These are phyloP conservation scores for Ophiosphaerella narmari DNA, from an alignment of 2,329 filamentous ascomycete species.

Conservation along the genomic window DNA sequence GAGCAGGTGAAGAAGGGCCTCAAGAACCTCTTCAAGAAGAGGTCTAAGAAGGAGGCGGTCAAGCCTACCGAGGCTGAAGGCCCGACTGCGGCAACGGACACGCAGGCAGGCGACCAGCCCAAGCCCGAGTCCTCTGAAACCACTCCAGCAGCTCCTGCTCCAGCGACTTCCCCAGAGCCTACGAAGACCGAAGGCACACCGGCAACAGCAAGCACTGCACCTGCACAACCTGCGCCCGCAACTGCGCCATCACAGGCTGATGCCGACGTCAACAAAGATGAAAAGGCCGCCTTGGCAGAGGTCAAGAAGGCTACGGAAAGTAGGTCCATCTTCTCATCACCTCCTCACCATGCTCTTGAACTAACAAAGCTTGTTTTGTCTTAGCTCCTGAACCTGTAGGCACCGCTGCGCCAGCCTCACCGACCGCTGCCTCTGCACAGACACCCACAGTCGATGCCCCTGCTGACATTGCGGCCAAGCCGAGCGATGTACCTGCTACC, in stretches of 20 bases:
- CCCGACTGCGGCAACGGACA: constrained; percentile 27
- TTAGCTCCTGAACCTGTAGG: constrained; percentile 41
- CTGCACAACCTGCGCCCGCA: constrained; percentile 17
- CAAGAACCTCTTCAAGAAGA: constrained; percentile 45
- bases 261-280: constrained; percentile 31
- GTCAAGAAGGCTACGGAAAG: constrained; percentile 42
- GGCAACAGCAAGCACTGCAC: constrained; percentile 7
- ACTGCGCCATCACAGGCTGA: constrained; percentile 21
- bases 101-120: constrained; percentile 26
- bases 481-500: constrained; percentile 10
- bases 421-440: constrained; percentile 32
- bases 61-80: neutral
- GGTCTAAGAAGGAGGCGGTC: constrained; percentile 32
- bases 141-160: constrained; percentile 36
- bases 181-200: constrained; percentile 15
- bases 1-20: constrained; percentile 45
- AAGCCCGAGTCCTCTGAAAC: constrained; percentile 44
- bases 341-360: constrained; percentile 8
- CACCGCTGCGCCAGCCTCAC: constrained; percentile 34
- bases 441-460: neutral
- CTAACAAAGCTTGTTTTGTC: constrained; percentile 22
- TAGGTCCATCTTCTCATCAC: constrained; percentile 30
- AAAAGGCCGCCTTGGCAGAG: constrained; percentile 34
- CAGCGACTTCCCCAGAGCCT: constrained; percentile 27
- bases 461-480: neutral